Conservation (phyloP, 805 yeast genomes). For the Wilhelminamyces savonicus region DNA sequence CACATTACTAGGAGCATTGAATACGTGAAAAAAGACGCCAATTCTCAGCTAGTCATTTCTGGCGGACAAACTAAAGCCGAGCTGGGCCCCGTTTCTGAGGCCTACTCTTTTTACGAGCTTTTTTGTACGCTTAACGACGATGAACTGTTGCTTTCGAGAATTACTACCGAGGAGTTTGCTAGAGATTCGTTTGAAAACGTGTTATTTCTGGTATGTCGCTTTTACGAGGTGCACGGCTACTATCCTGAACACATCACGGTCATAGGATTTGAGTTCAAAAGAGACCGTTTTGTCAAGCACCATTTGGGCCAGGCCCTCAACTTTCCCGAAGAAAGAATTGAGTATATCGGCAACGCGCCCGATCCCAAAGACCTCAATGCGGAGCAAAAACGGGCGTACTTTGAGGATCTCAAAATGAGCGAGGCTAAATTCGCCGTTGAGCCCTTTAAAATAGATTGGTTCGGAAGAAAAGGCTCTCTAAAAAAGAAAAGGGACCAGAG, state of each 20-base stretch:
- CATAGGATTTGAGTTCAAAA: slow-evolving; percentile 72
- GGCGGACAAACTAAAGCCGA: slow-evolving; percentile 69
- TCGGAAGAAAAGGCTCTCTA: slow-evolving; percentile 44
- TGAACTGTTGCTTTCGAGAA: slow-evolving; percentile 9
- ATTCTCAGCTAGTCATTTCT: slow-evolving; percentile 39
- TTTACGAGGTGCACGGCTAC: slow-evolving; percentile 34
- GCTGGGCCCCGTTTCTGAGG: slow-evolving; percentile 55
- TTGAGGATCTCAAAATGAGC: slow-evolving; percentile 35
- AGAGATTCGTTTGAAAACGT: slow-evolving; percentile 78
- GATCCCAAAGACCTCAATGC: slow-evolving; percentile 25
- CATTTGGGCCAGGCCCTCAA: slow-evolving; percentile 49
- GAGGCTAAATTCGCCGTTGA: slow-evolving; percentile 51
- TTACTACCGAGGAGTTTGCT: slow-evolving; percentile 63
- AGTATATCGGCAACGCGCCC: slow-evolving; percentile 58
- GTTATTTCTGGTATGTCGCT: slow-evolving; percentile 52
- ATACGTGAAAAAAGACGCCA: slow-evolving; percentile 20
- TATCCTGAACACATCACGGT: slow-evolving; percentile 53
- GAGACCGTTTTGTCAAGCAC: slow-evolving; percentile 46
- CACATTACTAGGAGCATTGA: slow-evolving; percentile 48
- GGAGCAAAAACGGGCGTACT: slow-evolving; percentile 31
- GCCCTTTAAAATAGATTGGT: slow-evolving; percentile 51
- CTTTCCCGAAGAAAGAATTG: slow-evolving; percentile 28
- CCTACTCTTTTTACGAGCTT: slow-evolving; percentile 48
- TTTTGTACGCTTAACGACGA: slow-evolving; percentile 23
- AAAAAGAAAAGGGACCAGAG: slow-evolving; percentile 43